phyloP scores from a whole-genome alignment of 495 filamentous ascomycete species.

The Aspergillus cavernicola region DNA sequence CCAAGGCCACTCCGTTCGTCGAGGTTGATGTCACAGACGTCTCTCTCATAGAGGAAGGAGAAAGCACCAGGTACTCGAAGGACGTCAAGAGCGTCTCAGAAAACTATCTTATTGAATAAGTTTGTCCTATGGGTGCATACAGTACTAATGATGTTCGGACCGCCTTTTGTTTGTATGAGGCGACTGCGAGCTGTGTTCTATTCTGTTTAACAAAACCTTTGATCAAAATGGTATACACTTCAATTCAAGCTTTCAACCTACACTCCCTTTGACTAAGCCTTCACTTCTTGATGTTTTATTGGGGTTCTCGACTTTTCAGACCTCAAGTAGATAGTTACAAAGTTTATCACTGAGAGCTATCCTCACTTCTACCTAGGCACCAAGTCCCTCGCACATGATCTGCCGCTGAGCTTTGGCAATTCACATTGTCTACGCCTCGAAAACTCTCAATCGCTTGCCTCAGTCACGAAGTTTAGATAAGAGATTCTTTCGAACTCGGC shows the following conservation, averaged over 20 bases:
- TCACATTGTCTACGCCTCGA: too few species aligned
- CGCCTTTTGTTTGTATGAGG: conserved; percentile 18
- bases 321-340: too few species aligned
- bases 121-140: conserved; percentile 32
- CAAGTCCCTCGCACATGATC: too few species aligned
- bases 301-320: too few species aligned
- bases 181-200: conserved; percentile 4
- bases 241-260: not conserved
- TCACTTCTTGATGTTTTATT: too few species aligned
- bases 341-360: too few species aligned
- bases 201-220: conserved; percentile 11
- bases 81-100: conserved; percentile 84
- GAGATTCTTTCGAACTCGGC: too few species aligned
- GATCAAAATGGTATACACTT: conserved; percentile 4
- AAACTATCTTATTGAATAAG: conserved; percentile 73
- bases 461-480: too few species aligned
- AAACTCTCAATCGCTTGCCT: too few species aligned
- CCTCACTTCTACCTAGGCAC: too few species aligned
- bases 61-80: conserved; percentile 83
- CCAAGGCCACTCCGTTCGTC: conserved; percentile 79
- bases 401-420: too few species aligned
- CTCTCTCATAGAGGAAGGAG: conserved; percentile 67
- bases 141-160: conserved; percentile 45
- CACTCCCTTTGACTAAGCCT: not conserved
- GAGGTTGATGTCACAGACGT: conserved; percentile 82